Conservation (phyloP, 106 monocot species). For the Dactylorhiza incarnata region DNA sequence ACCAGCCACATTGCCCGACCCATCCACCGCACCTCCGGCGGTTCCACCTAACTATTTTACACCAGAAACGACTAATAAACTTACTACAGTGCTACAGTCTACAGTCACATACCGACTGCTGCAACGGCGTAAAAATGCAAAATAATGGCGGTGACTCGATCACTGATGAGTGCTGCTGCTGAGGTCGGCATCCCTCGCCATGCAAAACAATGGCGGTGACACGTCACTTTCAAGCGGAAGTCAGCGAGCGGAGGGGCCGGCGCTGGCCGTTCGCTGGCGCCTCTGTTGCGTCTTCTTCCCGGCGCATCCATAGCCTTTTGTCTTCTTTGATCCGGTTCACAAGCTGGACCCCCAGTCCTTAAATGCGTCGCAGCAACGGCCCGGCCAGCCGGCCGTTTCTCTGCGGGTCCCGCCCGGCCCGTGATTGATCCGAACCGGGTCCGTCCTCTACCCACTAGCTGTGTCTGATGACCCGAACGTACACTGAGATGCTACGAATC, state of each 20-base stretch:
- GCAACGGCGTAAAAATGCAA: too few species aligned
- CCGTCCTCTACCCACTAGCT: neutral
- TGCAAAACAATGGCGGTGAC: neutral
- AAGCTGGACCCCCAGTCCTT: neutral
- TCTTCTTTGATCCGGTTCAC: neutral
- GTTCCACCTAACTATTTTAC: too few species aligned
- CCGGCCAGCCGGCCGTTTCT: neutral
- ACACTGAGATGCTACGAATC: too few species aligned
- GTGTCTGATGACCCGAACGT: too few species aligned
- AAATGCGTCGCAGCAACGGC: neutral
- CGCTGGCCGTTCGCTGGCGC: neutral
- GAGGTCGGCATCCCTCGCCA: neutral
- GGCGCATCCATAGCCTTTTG: neutral
- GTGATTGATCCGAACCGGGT: neutral
- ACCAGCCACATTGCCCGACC: too few species aligned
- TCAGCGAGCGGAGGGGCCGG: neutral
- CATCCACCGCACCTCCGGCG: too few species aligned
- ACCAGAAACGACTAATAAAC: too few species aligned
- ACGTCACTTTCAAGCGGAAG: neutral
- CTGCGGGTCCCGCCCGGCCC: slow-evolving; percentile 4
- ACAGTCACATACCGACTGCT: too few species aligned
- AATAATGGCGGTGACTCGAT: too few species aligned
- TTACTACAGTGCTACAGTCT: too few species aligned
- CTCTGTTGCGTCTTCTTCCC: neutral
- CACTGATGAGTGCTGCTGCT: neutral